phyloP scores from a whole-genome alignment of 1,284 basidiomycete genomes.

The Boletus holoroseus region DNA sequence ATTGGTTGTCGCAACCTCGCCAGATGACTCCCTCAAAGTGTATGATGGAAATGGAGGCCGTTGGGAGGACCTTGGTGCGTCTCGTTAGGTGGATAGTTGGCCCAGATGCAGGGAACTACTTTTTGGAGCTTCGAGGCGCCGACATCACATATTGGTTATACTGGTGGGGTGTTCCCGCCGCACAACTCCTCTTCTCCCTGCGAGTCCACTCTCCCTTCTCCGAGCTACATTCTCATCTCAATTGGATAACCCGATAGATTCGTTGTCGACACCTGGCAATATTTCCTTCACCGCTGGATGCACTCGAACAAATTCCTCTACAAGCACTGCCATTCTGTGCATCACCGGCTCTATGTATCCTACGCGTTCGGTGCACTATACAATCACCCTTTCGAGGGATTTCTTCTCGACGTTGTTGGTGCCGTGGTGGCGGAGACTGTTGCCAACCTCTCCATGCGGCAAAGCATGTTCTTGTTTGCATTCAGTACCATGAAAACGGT shows the following conservation, averaged over 20 bases:
- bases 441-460: slow-evolving; percentile 73
- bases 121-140: slow-evolving; percentile 45
- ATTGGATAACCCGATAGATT: slow-evolving; percentile 52
- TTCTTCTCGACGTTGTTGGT: slow-evolving; percentile 85
- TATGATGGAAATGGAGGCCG: slow-evolving; percentile 39
- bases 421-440: slow-evolving; percentile 72
- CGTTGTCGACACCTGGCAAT: slow-evolving; percentile 97
- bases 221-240: slow-evolving; percentile 3
- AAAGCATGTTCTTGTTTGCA: slow-evolving; percentile 81
- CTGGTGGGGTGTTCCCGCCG: slow-evolving; percentile 88
- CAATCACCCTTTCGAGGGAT: slow-evolving; percentile 95
- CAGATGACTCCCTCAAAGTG: slow-evolving; percentile 39
- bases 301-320: slow-evolving; percentile 91
- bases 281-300: slow-evolving; percentile 90
- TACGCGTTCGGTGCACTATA: slow-evolving; percentile 97
- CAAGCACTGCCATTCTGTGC: slow-evolving; percentile 88
- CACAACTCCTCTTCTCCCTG: slow-evolving; percentile 81
- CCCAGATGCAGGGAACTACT: slow-evolving; percentile 25
- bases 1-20: slow-evolving; percentile 57
- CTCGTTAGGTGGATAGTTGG: slow-evolving; percentile 43
- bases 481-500: slow-evolving; percentile 92
- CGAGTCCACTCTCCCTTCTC: slow-evolving; percentile 42
- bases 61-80: slow-evolving; percentile 41
- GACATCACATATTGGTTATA: slow-evolving; percentile 68
- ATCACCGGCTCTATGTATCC: slow-evolving; percentile 95